Evolutionary conservation across 768 basidiomycete genomes (phyloP), one percentile per base, ranked within the genome.

Genomic region (Pholiota conissans): DNA sequence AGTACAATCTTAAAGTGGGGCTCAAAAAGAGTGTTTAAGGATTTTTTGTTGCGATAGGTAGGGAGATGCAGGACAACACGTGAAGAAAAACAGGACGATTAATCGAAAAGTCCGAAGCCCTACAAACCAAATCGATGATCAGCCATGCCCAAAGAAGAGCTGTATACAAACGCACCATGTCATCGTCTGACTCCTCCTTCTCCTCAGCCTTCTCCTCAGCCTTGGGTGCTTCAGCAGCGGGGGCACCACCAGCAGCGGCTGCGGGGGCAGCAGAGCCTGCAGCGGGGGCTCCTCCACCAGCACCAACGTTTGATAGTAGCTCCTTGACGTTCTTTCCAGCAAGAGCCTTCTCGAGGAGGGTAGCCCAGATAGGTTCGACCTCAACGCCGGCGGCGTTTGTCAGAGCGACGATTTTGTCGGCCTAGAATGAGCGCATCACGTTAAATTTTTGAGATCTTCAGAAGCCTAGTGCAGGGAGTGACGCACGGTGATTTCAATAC

Each of bases 71-170:
- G 24, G 22, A 52, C 26, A 55, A 59, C 59, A 61, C 53, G 58
- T 52, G 54, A 53, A 53, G 49, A 35, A 59, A 35, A 51, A 53
- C 51, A 63, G 65, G 60, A 67, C 65, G 75, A 46, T 82, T 81
- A 95, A 79, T 95, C 93, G 87, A 96, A 96, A 62, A 96, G 84
- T 79, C 94, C 93, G 84, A 96, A 95, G 81, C 94, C 94, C 94
- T 93, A 8, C 39, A 5, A 62, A 16, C 30, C 52, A 27, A 53
- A 27, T 5, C 55, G 10, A 34, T 42, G 40, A n/a, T 45, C 22
- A 58, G n/a, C 6, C 52, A 13, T 22, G 22, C 13, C 18, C 27
- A 4, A 1, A 5, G n/a, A 16, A n/a, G 20, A 24, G 4, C 14
- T 0, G 16, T 14, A 29, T 32, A 34, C 10, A 16, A 18, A 75